These are phyloP conservation scores for Mycena alexandri DNA, from an alignment of 768 basidiomycete genomes.

Conservation along the genomic window DNA sequence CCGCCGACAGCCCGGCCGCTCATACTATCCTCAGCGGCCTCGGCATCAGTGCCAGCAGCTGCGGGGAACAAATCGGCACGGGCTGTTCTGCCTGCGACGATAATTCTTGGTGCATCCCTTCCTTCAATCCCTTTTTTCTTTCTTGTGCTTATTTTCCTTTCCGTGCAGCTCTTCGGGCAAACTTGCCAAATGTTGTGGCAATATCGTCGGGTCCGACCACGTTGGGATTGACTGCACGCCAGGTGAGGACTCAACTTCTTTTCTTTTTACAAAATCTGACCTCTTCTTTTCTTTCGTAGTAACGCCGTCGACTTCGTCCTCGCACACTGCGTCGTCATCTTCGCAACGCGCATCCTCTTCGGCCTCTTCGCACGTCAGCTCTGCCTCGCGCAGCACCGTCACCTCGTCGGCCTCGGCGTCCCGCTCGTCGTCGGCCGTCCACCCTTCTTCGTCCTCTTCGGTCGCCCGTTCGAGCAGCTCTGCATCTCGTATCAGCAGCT, in stretches of 20 bases:
- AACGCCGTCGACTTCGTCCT: not conserved
- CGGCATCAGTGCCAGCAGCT: constrained; percentile 11
- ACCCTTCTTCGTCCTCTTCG: not conserved
- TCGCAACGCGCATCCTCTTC: not conserved
- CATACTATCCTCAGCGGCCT: constrained; percentile 6
- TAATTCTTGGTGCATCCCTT: constrained; percentile 16
- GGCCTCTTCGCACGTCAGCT: not conserved
- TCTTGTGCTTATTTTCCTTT: not conserved
- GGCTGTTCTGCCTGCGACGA: constrained; percentile 6
- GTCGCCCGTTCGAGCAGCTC: not conserved
- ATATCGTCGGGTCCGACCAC: constrained; percentile 1
- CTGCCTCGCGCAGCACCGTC: too few species aligned
- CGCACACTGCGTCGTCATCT: not conserved
- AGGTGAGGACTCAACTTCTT: not conserved
- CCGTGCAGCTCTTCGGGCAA: constrained; percentile 3
- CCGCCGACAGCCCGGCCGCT: not conserved
- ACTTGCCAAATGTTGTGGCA: constrained; percentile 15
- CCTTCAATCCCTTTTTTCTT: not conserved
- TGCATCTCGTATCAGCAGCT: not conserved
- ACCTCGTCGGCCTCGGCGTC: too few species aligned
- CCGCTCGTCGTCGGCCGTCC: not conserved
- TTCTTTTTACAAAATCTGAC: not conserved
- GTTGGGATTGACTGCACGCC: constrained; percentile 16
- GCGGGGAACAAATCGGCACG: constrained; percentile 17
- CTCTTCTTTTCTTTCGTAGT: not conserved